Evolutionary conservation across 1,284 basidiomycete genomes (phyloP).

Genomic region (Anthracocystis panici-leucophaei): DNA sequence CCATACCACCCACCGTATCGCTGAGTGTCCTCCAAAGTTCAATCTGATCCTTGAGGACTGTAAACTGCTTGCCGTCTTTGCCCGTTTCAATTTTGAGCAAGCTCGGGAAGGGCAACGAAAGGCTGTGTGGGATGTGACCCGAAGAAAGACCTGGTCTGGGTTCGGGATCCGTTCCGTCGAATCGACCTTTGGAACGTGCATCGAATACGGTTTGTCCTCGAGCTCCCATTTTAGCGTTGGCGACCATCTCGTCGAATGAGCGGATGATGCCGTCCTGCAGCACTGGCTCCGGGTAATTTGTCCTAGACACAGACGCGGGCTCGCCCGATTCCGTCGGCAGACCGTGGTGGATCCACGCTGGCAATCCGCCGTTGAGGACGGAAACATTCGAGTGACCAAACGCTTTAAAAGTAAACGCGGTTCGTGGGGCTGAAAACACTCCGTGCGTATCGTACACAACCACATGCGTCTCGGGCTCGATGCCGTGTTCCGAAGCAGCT

Average conservation of each 20-base stretch:
- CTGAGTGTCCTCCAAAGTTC: slow-evolving; percentile 72
- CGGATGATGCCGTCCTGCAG: slow-evolving; percentile 74
- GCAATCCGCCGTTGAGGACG: slow-evolving; percentile 65
- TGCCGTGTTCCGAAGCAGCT: slow-evolving; percentile 82
- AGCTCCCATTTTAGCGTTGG: slow-evolving; percentile 76
- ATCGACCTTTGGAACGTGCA: slow-evolving; percentile 84
- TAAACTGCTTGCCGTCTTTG: slow-evolving; percentile 68
- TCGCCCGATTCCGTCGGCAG: slow-evolving; percentile 47
- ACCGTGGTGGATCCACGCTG: slow-evolving; percentile 59
- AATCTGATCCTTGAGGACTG: slow-evolving; percentile 62
- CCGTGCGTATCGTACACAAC: slow-evolving; percentile 79
- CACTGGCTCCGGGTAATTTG: slow-evolving; percentile 72
- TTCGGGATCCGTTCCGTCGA: slow-evolving; percentile 82
- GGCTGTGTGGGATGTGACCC: slow-evolving; percentile 91
- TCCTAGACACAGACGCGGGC: slow-evolving; percentile 20
- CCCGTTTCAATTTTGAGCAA: slow-evolving; percentile 75
- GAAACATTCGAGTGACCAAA: slow-evolving; percentile 64
- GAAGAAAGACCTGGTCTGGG: slow-evolving; percentile 87
- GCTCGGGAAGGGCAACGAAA: slow-evolving; percentile 83
- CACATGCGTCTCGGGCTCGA: slow-evolving; percentile 81
- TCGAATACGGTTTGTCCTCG: slow-evolving; percentile 83
- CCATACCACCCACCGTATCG: slow-evolving; percentile 75
- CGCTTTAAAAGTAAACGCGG: slow-evolving; percentile 63
- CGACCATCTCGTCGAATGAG: slow-evolving; percentile 84
- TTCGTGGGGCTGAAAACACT: slow-evolving; percentile 54